A percentile compares a stretch with the other conserved stretches of the same genome.
Conservation (phyloP, 306 rosid genomes). For the Dryas alaskensis region DNA sequence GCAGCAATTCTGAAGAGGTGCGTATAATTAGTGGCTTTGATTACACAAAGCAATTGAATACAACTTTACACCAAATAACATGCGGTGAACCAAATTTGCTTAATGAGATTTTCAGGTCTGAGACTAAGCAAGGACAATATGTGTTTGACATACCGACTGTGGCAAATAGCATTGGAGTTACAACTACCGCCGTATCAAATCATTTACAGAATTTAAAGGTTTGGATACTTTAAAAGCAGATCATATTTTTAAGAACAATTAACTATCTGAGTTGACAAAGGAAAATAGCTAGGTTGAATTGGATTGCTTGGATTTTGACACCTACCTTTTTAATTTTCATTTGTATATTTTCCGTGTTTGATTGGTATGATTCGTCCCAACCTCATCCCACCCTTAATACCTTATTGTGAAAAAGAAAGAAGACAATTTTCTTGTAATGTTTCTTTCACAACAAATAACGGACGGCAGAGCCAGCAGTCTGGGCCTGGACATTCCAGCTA, state of each 20-base stretch:
- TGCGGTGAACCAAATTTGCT: constrained; percentile 22
- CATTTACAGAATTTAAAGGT: constrained; percentile 79
- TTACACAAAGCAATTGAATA: constrained; percentile 19
- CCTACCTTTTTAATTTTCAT: neutral
- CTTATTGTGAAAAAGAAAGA: neutral
- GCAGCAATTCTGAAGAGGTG: constrained; percentile 73
- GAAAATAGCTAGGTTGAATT: neutral
- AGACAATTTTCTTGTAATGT: neutral
- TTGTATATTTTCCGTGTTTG: neutral
- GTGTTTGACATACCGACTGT: constrained; percentile 69
- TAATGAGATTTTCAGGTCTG: constrained; percentile 62
- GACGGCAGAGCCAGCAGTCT: too few relatives aligned
- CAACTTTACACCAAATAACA: constrained; percentile 15
- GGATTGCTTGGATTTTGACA: neutral
- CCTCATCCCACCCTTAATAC: neutral
- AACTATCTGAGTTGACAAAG: neutral
- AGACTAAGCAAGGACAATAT: constrained; percentile 73
- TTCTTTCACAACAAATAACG: neutral
- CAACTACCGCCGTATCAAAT: constrained; percentile 54
- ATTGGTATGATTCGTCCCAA: neutral
- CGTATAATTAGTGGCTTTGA: constrained; percentile 29
- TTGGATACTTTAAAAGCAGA: constrained; percentile 25
- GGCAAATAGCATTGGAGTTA: constrained; percentile 69
- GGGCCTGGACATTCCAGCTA: too few relatives aligned
- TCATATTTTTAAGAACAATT: neutral